Base-by-base conservation (phyloP, 2,329 filamentous ascomycete species). In the Aspergillus tamarii region DNA sequence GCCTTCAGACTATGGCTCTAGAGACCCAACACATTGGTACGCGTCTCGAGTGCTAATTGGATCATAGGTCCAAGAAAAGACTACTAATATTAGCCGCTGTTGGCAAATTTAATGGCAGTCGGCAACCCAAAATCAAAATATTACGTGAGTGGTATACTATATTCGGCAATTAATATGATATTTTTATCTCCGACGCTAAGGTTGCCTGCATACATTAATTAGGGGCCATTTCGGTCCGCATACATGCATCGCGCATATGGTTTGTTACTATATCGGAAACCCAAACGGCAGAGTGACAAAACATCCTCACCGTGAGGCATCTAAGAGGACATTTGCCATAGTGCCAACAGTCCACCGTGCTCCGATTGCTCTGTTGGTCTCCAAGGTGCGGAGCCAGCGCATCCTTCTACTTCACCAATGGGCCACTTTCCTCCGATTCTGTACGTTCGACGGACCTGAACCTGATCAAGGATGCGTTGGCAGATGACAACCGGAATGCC, bases 11-110 rank as follows among this genome's bases (percentile, higher is more conserved):
- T 57, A 23, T 61, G 60, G 45, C n/a, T 21, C 7, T 16, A 43
- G 14, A 36, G 14, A 50, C 36, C 60, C 60, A 61, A 61, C 60
- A 12, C 12, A 43, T 57, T 52, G 54, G 60, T 43, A 61, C 34
- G 41, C 10, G 8, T 26, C 6, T 36, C 4, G 2, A 30, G 11
- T 23, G 10, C 16, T 60, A 48, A 60, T 60, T 60, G 58, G 58
- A 5, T 46, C 30, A 34, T 19, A 54, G 28, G 1, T 16, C 19
- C 19, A 23, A 5, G 32, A 46, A 57, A 57, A 30, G 23, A 11
- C 54, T 57, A 57, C 57, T 53, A 61, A 57, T 61, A 61, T 36
- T 50, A 50, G 50, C 52, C 32, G 30, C 41, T 61, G 60, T 61
- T 61, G 60, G 53, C 39, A 19, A 30, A 53, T 14, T 59, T 30